Base-by-base conservation (phyloP, 495 filamentous ascomycete genomes). In the Achaetomiella virescens region DNA sequence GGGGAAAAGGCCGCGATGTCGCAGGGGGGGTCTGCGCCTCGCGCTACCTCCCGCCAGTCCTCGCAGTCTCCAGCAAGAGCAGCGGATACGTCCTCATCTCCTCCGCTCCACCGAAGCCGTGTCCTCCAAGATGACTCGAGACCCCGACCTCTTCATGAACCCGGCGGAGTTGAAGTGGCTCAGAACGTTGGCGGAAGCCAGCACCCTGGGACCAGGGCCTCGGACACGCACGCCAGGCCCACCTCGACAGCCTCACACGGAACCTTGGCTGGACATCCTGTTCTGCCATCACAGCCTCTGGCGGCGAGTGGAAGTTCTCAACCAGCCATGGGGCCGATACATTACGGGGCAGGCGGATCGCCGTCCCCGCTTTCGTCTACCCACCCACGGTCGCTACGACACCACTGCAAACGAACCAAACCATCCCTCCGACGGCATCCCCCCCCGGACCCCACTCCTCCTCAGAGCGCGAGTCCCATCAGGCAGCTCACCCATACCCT, bases 1-100 rank as follows among this genome's bases (percentile, higher is more conserved):
- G 75, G 79, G 76, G 79, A 78, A 73, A 73, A 75, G 78, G 73
- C 72, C 74, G 76, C 76, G 74, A 83, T 83, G 80, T 81, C 77
- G 69, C 75, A 79, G 75, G 78, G 74, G 72, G 75, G 71, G 64
- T 62, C 72, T 73, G 71, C 66, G 65, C 69, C 70, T 72, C 71
- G 63, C 65, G 69, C 75, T 73, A 54, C 70, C 65, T 78, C 79
- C 66, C 63, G 59, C 55, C 64, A 56, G 21, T 56, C 65, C 52
- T 65, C 66, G 47, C 59, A 58, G 57, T 69, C 70, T 53, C 62
- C 67, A 15, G 52, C 52, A 40, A 60, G 56, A 55, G 61, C 59
- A 35, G 54, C 59, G 57, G 58, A 65, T 53, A 22, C 48, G 22
- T 51, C 61, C 27, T 63, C 70, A 35, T 67, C 66, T 7, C 60